These are phyloP conservation scores for Mortierella sp. DNA, from an alignment of 371 early-diverging fungal genomes.

Conservation along the genomic window DNA sequence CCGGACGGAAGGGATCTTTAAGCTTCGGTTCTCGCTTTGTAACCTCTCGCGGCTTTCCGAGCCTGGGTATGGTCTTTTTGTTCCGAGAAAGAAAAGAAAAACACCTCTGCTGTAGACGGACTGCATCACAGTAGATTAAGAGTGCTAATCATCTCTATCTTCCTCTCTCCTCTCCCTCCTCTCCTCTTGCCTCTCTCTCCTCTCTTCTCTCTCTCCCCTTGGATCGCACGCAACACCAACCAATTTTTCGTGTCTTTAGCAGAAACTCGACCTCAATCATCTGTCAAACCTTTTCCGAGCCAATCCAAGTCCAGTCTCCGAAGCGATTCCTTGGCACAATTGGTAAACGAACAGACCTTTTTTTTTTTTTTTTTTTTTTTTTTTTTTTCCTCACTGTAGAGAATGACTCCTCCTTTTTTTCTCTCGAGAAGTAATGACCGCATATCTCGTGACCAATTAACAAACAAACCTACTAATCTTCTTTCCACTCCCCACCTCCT, in stretches of 20 bases:
- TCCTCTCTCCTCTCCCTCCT: not conserved
- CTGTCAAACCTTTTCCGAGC: slow-evolving; percentile 23
- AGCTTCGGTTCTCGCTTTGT: not conserved
- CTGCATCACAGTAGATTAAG: too few species aligned
- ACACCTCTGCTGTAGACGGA: too few species aligned
- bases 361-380: not conserved
- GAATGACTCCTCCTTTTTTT: not conserved
- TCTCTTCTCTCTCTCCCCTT: not conserved
- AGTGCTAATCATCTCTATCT: not conserved
- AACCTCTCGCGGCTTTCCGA: slow-evolving; percentile 18
- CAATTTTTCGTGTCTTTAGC: not conserved
- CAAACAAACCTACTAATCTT: not conserved
- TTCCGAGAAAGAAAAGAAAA: too few species aligned
- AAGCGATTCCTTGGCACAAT: slow-evolving; percentile 34
- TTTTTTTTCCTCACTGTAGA: not conserved
- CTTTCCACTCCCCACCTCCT: not conserved
- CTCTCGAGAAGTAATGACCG: too few species aligned
- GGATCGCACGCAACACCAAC: not conserved
- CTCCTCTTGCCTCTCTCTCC: not conserved
- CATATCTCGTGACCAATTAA: too few species aligned
- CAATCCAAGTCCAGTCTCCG: slow-evolving; percentile 39
- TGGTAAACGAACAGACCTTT: slow-evolving; percentile 10
- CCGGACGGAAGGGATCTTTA: not conserved
- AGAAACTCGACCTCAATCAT: not conserved
- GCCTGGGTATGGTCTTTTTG: not conserved